Percentiles rank a stretch among this genome's conserved stretches.
These are phyloP conservation scores for Metschnikowia lunata DNA, from an alignment of 805 yeast genomes.

Conservation along the genomic window DNA sequence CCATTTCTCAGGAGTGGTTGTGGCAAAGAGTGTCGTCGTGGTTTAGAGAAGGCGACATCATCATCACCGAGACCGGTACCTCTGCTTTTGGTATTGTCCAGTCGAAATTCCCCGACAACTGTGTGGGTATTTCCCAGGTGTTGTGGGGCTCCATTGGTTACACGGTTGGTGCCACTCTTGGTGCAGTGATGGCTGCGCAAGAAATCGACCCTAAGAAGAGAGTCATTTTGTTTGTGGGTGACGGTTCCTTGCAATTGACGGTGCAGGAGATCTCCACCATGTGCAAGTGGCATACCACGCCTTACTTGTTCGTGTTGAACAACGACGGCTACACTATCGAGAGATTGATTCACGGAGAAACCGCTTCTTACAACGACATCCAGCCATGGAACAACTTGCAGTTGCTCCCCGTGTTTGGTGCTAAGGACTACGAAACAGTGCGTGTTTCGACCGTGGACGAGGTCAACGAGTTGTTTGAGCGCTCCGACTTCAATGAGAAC, in stretches of 20 bases:
- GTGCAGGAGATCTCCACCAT: constrained; percentile 39
- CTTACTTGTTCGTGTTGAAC: constrained; percentile 37
- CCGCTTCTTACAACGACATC: constrained; percentile 34
- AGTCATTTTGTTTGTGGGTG: constrained; percentile 39
- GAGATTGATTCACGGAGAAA: constrained; percentile 37
- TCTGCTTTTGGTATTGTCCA: constrained; percentile 27
- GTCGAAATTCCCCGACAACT: constrained; percentile 22
- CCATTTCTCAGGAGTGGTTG: constrained; percentile 24
- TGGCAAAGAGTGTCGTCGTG: constrained; percentile 24
- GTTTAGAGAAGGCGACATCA: constrained; percentile 26
- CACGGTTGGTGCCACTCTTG: constrained; percentile 27
- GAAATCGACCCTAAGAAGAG: constrained; percentile 26
- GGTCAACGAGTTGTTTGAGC: constrained; percentile 23
- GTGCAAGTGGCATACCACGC: constrained; percentile 31
- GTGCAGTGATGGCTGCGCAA: constrained; percentile 27
- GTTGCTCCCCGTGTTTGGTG: constrained; percentile 30
- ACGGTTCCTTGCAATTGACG: constrained; percentile 39
- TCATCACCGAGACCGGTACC: constrained; percentile 27
- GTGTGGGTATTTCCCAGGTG: constrained; percentile 24
- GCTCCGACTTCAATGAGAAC: constrained; percentile 26
- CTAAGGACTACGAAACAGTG: constrained; percentile 25
- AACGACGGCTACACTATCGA: constrained; percentile 40
- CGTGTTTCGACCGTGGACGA: constrained; percentile 26
- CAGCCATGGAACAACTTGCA: constrained; percentile 37
- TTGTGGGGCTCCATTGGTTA: constrained; percentile 29